phyloP scores from a whole-genome alignment of 495 filamentous ascomycete species.

The Podospora fimiseda region DNA sequence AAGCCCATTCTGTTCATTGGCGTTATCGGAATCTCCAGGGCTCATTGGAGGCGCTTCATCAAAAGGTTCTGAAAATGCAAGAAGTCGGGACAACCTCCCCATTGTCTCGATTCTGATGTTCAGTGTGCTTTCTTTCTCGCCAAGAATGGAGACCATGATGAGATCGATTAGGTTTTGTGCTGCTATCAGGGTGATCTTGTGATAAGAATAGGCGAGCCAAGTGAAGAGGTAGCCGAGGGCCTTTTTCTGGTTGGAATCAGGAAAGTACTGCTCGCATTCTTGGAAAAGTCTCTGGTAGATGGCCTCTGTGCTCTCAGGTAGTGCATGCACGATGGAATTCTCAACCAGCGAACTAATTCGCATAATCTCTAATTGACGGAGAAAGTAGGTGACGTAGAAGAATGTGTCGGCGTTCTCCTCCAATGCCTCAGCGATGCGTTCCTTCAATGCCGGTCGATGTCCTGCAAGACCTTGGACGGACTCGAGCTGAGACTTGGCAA shows the following conservation, averaged over 20 bases:
- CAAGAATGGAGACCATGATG: background rate
- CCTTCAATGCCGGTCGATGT: background rate
- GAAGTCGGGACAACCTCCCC: background rate
- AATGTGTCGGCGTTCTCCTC: conserved; percentile 1
- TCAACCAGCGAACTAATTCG: background rate
- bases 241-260: background rate
- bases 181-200: background rate
- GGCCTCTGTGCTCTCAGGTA: background rate
- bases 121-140: background rate
- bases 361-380: background rate
- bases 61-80: background rate
- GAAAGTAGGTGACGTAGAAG: conserved; percentile 3
- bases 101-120: background rate
- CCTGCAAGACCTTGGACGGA: background rate
- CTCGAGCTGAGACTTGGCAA: background rate
- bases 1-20: background rate
- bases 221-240: conserved; percentile 1
- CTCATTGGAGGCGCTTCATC: background rate
- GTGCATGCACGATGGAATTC: background rate
- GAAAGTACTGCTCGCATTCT: conserved; percentile 3
- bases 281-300: conserved; percentile 2
- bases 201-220: conserved; percentile 1
- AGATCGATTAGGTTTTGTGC: background rate
- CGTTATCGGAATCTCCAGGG: background rate
- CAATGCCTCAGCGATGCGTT: background rate